Base-by-base conservation (phyloP, 305 asterid genomes). In the Coffea humblotiana region DNA sequence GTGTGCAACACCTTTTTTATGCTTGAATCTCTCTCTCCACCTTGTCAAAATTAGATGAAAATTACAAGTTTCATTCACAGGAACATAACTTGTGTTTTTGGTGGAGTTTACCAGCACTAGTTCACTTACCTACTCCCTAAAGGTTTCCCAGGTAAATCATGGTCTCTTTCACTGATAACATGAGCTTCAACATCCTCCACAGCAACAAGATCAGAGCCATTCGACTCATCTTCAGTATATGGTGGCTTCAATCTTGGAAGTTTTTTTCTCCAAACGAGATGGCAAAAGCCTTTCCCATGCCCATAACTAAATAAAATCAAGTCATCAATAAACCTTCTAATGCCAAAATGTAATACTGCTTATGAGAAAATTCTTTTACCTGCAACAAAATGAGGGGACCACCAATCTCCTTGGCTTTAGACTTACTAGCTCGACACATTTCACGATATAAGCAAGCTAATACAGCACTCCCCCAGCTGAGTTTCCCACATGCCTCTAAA, bases 381-480 rank as follows among this genome's bases (percentile, higher is more conserved):
- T 91, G 97, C 82, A 91, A 83, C 81, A 92, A 90, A 67, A 90
- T 91, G 65, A 90, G 87, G 0, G 93, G 95, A 56, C 97, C 97
- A 78, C 97, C 90, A 79, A 92, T 92, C 82, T 90, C 95, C 23
- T 94, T 90, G 2, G 91, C 87, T 88, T 89, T 90, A 29, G 91
- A 89, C 79, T 87, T 90, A 78, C 89, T 87, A 18, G 95, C 93
- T 64, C 92, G 90, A 70, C 92, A 92, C 83, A 92, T 79, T 81
- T 90, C 94, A 71, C 92, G 90, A 80, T 92, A 92, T 51, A 92
- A 79, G 80, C 92, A 90, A 80, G 94, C 89, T 60, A 90, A 90
- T 48, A 86, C 94, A 29, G 93, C 94, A 58, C 91, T 84, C 68
- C 93, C 94, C 94, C 94, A 92, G 82, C 94, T 90, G 52, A 89